Conservation (phyloP, 2,329 filamentous ascomycete genomes). For the Colletotrichum tropicicola region DNA sequence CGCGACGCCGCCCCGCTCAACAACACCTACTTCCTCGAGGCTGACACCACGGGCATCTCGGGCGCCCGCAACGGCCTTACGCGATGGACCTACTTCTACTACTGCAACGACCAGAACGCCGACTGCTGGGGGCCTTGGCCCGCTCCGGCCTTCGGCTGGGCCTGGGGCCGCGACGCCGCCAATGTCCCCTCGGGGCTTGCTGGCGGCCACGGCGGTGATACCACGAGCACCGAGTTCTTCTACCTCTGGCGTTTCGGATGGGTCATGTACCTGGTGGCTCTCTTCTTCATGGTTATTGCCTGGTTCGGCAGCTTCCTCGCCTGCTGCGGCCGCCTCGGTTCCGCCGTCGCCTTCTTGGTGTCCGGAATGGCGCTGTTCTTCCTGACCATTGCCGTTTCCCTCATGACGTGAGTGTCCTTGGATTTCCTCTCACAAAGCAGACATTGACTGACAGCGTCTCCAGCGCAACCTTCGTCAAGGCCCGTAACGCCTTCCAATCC, state of each 20-base stretch:
- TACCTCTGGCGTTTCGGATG: slow-evolving; percentile 93
- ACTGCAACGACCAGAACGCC: slow-evolving; percentile 73
- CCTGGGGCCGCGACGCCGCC: slow-evolving; percentile 60
- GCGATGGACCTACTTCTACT: slow-evolving; percentile 92
- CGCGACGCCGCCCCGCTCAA: slow-evolving; percentile 65
- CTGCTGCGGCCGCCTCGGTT: slow-evolving; percentile 75
- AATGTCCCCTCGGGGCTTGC: slow-evolving; percentile 55
- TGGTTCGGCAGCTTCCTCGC: slow-evolving; percentile 76
- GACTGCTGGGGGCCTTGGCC: slow-evolving; percentile 72
- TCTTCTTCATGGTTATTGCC: slow-evolving; percentile 78
- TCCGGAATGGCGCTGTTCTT: slow-evolving; percentile 72
- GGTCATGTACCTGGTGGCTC: slow-evolving; percentile 86
- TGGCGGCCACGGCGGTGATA: slow-evolving; percentile 61
- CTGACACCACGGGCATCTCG: slow-evolving; percentile 77
- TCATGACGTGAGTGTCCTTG: slow-evolving; percentile 75
- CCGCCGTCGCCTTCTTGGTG: slow-evolving; percentile 70
- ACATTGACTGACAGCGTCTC: background rate
- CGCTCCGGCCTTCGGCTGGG: slow-evolving; percentile 78
- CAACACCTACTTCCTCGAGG: slow-evolving; percentile 86
- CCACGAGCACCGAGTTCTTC: slow-evolving; percentile 72
- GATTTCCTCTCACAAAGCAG: background rate
- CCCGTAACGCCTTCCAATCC: slow-evolving; percentile 70
- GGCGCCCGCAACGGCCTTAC: slow-evolving; percentile 69
- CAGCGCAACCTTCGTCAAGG: slow-evolving; percentile 71
- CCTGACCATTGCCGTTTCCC: slow-evolving; percentile 69